Percentiles rank a stretch among this genome's conserved stretches.
These are phyloP conservation scores for Fistulinella prunicolor DNA, from an alignment of 768 basidiomycete genomes.

Conservation along the genomic window DNA sequence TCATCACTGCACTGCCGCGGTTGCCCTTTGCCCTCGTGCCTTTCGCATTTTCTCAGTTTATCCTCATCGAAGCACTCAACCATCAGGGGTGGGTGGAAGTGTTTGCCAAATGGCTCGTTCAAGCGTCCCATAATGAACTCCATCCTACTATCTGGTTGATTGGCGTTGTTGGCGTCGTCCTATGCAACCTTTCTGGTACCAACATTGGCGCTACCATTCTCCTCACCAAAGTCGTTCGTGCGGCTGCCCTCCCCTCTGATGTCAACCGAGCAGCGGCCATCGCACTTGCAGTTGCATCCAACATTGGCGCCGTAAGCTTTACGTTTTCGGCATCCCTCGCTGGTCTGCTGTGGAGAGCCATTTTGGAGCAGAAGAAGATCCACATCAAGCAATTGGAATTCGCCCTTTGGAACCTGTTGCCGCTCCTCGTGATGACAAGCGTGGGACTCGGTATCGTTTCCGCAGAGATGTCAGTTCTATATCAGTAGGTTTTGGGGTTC, in stretches of 20 bases:
- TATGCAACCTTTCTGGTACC: constrained; percentile 83
- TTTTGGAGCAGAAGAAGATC: constrained; percentile 72
- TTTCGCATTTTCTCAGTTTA: constrained; percentile 94
- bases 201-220: constrained; percentile 93
- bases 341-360: constrained; percentile 78
- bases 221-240: constrained; percentile 73
- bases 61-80: constrained; percentile 82
- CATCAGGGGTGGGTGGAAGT: constrained; percentile 86
- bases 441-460: constrained; percentile 69
- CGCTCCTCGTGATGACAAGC: constrained; percentile 61
- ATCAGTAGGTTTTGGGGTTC: constrained; percentile 11
- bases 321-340: constrained; percentile 88
- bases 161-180: constrained; percentile 66
- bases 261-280: constrained; percentile 55
- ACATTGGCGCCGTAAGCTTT: constrained; percentile 88
- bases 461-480: constrained; percentile 68
- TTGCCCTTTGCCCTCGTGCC: constrained; percentile 82
- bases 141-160: constrained; percentile 61
- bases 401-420: constrained; percentile 67
- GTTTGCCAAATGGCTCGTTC: constrained; percentile 67
- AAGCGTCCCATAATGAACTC: constrained; percentile 40
- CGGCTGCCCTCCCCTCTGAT: constrained; percentile 36
- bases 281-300: constrained; percentile 81
- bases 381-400: constrained; percentile 59
- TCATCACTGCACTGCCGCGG: constrained; percentile 59